phyloP scores from a whole-genome alignment of 2,329 filamentous ascomycete genomes.

The Epichloe brachyelytri region DNA sequence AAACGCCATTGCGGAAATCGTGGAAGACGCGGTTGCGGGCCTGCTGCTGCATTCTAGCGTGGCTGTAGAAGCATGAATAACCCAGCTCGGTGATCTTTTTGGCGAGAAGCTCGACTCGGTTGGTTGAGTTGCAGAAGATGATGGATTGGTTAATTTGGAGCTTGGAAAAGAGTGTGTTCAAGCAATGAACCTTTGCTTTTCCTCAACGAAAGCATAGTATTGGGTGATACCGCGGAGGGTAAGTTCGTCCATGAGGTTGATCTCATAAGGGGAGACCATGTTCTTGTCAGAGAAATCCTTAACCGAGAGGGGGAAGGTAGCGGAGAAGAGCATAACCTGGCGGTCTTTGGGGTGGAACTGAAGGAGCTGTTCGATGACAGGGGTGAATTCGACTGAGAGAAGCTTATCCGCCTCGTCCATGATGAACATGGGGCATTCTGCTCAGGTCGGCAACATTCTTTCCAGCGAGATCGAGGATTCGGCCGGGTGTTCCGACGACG shows the following conservation, averaged over 20 bases:
- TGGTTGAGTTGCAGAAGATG: conserved; percentile 99
- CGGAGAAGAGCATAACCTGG: conserved; percentile 98
- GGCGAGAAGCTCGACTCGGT: conserved; percentile 89
- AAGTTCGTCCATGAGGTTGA: conserved; percentile 98
- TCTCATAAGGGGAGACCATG: conserved; percentile 92
- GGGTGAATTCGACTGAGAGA: conserved; percentile 90
- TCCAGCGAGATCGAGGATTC: conserved; percentile 90
- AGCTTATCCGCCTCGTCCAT: conserved; percentile 99
- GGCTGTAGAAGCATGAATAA: conserved; percentile 99
- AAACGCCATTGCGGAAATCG: conserved; percentile 96
- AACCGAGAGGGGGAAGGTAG: conserved; percentile 92
- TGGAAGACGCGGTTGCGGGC: conserved; percentile 98
- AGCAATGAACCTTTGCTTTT: conserved; percentile 96
- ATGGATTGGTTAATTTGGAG: conserved; percentile 99
- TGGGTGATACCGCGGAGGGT: conserved; percentile 96
- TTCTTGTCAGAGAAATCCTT: conserved; percentile 98
- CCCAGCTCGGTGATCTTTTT: conserved; percentile 99
- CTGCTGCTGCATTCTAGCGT: conserved; percentile 94
- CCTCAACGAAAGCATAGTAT: conserved; percentile 98
- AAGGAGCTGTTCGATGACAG: conserved; percentile 90
- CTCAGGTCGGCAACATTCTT: conserved; percentile 95
- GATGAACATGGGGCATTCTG: conserved; percentile 92
- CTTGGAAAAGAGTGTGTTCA: conserved; percentile 98
- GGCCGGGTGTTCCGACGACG: conserved; percentile 89
- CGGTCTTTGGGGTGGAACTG: conserved; percentile 94